phyloP scores from a whole-genome alignment of 305 asterid genomes.

The Fraxinus angustifolia region DNA sequence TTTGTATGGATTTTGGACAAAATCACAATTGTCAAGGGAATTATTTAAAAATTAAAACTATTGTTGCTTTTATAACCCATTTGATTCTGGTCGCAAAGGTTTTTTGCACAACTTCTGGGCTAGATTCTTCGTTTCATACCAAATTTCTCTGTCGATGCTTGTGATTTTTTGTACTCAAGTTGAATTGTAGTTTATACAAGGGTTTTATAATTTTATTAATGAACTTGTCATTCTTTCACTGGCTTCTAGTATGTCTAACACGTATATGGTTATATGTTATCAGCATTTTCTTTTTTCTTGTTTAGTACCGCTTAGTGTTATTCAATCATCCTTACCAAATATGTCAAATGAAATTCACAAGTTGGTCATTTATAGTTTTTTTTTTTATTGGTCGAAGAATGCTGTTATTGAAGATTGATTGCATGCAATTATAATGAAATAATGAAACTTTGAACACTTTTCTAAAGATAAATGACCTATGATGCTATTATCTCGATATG shows the following conservation, averaged over 20 bases:
- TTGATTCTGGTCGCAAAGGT: constrained; percentile 11
- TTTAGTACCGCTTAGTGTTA: not conserved
- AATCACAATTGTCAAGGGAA: constrained; percentile 3
- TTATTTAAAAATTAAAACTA: not conserved
- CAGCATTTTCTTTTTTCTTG: not conserved
- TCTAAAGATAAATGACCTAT: not conserved
- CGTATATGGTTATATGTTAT: not conserved
- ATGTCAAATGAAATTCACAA: not conserved
- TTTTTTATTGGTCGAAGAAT: too few species aligned
- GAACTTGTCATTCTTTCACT: not conserved
- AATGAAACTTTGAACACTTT: not conserved
- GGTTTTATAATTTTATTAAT: not conserved
- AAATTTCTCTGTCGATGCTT: not conserved
- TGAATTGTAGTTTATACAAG: not conserved
- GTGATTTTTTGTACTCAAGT: not conserved
- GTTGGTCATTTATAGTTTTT: not conserved
- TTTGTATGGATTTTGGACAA: constrained; percentile 18
- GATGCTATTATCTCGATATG: not conserved
- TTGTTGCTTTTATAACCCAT: constrained; percentile 4
- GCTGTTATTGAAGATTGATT: not conserved
- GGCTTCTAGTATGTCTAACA: not conserved
- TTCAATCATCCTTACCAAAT: not conserved
- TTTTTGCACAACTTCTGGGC: not conserved
- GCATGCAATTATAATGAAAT: not conserved
- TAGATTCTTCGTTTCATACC: not conserved